Evolutionary conservation across 768 basidiomycete genomes (phyloP).

Genomic region (Termitomyces heimii): DNA sequence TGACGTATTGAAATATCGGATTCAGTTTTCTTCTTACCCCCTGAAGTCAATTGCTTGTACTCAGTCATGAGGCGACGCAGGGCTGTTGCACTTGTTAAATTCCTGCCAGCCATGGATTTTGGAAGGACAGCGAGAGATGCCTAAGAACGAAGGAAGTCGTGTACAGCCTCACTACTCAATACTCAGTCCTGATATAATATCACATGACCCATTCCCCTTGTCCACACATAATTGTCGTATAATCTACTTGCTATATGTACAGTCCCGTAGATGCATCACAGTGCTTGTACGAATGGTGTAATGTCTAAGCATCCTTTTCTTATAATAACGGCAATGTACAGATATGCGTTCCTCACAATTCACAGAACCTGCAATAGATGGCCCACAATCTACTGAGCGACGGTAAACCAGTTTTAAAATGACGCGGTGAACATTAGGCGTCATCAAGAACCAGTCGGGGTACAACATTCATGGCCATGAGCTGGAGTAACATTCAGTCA

Average conservation of each 20-base stretch:
- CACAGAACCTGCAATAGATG: constrained; percentile 1
- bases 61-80: constrained; percentile 88
- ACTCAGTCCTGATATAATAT: background rate
- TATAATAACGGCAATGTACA: constrained; percentile 2
- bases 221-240: background rate
- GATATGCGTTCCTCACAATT: background rate
- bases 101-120: constrained; percentile 44
- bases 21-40: constrained; percentile 41
- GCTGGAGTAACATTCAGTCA: constrained; percentile 30
- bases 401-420: background rate
- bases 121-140: background rate
- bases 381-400: background rate
- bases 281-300: background rate
- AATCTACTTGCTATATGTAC: background rate
- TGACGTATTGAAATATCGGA: constrained; percentile 1
- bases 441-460: constrained; percentile 86
- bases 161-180: no score
- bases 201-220: background rate
- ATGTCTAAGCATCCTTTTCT: constrained; percentile 1
- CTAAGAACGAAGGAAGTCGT: background rate
- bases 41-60: constrained; percentile 79
- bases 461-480: constrained; percentile 97
- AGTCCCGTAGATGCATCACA: background rate
- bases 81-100: constrained; percentile 60
- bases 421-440: constrained; percentile 31